Base-by-base conservation (phyloP, 2,329 filamentous ascomycete genomes). In the Ceratocystiopsis sp. region DNA sequence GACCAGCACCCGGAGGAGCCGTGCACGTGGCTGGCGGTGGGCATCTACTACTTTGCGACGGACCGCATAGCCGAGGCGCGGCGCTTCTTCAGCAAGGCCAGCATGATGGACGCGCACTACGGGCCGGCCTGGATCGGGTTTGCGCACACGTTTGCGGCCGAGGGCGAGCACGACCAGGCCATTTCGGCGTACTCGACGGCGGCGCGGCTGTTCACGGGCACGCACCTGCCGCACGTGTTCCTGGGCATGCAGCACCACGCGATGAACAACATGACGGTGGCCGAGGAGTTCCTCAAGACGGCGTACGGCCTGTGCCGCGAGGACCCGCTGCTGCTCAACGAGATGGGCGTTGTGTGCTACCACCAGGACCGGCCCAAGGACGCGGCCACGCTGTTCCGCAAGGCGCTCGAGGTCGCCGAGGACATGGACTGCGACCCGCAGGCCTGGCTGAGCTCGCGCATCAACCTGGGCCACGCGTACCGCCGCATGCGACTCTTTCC, bases 61-160 rank as follows among this genome's bases (percentile, higher is more conserved):
- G 75, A 78, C 52, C 87, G 86, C 54, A 85, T 98, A 45, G 82
- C 91, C 4, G 91, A 98, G 61, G 87, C 93, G 11, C 78, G 91
- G 12, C 78, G 89, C 35, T 98, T 91, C 66, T 98, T 98, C 60
- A 93, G 84, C 55, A 98, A 98, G 62, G 84, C 93, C 5, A 93
- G 84, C 50, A 82, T 96, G 67, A 89, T 98, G 79, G 87, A 98
- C 56, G 84, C 89, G 8, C 89, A 96, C 62, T 98, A 94, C 54
- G 89, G 89, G 0, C 84, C 91, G 1, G 91, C 91, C 3, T 98
- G 91, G 91, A 96, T 98, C 50, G 91, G 93, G 1, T 98, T 98
- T 56, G 91, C 91, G 1, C 93, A 98, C 59, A 98, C 91, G 0
- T 98, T 98, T 58, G 91, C 91, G 1, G 87, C 86, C 12, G 91